Evolutionary conservation across 148 eudicot genomes (phyloP), one percentile per base, ranked within the genome.

Genomic region (Spergularia bocconei): DNA sequence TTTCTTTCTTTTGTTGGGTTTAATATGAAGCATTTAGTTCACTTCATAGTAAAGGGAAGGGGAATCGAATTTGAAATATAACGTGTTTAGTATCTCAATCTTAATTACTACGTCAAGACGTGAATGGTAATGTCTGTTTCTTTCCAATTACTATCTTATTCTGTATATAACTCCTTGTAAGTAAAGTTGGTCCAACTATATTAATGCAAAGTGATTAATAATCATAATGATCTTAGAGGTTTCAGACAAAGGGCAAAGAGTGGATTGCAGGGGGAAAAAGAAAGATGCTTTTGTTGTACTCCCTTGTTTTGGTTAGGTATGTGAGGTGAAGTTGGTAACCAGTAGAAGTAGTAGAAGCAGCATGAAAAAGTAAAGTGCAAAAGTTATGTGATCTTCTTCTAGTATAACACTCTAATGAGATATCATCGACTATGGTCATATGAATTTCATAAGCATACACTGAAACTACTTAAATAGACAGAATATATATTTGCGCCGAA

Each of bases 291-390:
- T 6, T 19, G 39, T 69, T 69, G 72, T 48, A 14, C 41, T 61
- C 23, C 23, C 20, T 55, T 38, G 13, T 19, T 53, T 59, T 68
- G 55, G 67, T 68, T 57, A 41, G 64, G 51, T 61, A 38, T 59
- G 65, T 62, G 53, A 77, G 62, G n/a, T 52, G 50, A 62, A 65
- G 56, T 69, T 55, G 62, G 71, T 39, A 23, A 50, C 54, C 5
- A 56, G 38, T 54, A 56, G 29, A 51, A 44, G 48, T 39, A 39
- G 47, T 53, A 62, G 39, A 61, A 52, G 70, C 63, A 52, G 70
- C 63, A 78, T 63, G 75, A 55, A 62, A 62, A 29, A 16, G 36
- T 29, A 29, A 29, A 29, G 36, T 29, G 36, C 36, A 29, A 0
- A 29, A 29, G 36, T 29, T 29, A 29, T 29, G 36, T 29, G 36